Base-by-base conservation (phyloP, 2,329 filamentous ascomycete genomes). In the Xylariales sp. region DNA sequence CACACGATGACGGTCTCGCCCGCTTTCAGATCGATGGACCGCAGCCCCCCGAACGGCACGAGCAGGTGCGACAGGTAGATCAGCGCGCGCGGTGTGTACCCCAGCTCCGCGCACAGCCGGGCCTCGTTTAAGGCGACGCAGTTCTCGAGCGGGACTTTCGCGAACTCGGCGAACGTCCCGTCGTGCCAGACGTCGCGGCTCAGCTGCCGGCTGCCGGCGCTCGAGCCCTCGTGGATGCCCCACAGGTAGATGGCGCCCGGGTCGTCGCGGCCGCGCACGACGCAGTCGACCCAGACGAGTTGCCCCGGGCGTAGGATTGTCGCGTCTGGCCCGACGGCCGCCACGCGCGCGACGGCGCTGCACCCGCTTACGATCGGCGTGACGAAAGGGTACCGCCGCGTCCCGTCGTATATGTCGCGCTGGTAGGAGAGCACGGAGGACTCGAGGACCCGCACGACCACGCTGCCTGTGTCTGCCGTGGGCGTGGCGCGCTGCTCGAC, bases 1-100 rank as follows among this genome's bases (percentile, higher is more conserved):
- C 73, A 74, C 0, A 86, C 72, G 34, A 86, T 73, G 12, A 86
- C 73, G 0, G 79, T 83, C 71, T 86, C 83, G 1, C 85, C 84
- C 0, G 82, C 69, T 71, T 81, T 71, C 2, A 86, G 59, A 1
- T 75, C 74, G 60, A 86, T 80, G 36, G 80, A 80, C 14, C 77
- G 62, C 0, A 87, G 72, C 0, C 85, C 85, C 5, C 84, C 85
- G 65, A 79, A 84, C 0, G 81, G 76, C 1, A 87, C 81, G 0
- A 83, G 62, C 3, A 80, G 64, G 8, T 74, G 66, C 5, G 72
- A 55, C 18, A 85, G 66, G 39, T 77, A 79, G 48, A 76, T 69
- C 58, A 87, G 74, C 16, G 86, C 80, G 2, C 73, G 65, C 9
- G 80, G 23, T 0, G 67, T 68, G 70, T 85, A 85, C 1, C 81